These are phyloP conservation scores for Flaveria brownii DNA, from an alignment of 129 eudicot genomes.

Conservation along the genomic window DNA sequence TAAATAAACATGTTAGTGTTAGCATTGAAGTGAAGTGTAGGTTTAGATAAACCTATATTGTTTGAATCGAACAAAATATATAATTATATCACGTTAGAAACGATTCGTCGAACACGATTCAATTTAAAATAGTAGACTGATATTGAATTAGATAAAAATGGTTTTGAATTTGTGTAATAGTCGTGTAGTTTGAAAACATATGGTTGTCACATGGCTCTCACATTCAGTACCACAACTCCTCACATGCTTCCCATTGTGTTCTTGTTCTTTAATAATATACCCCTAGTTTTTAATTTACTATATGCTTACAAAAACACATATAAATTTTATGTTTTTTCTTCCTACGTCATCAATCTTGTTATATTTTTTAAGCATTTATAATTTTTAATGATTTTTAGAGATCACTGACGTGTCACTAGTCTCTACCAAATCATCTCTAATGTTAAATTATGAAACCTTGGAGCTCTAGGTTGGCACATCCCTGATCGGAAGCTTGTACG, in stretches of 20 bases:
- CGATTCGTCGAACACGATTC: neutral
- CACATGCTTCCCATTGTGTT: slow-evolving; percentile 39
- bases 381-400: too few species aligned
- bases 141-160: neutral
- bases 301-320: neutral
- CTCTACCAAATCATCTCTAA: too few species aligned
- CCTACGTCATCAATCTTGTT: neutral
- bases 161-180: neutral
- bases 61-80: neutral
- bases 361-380: neutral
- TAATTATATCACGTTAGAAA: neutral
- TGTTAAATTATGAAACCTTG: too few species aligned
- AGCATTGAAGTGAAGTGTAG: neutral
- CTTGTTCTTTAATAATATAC: slow-evolving; percentile 11
- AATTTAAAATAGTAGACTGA: neutral
- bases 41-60: neutral
- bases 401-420: too few species aligned
- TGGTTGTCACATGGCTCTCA: slow-evolving; percentile 38
- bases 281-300: neutral
- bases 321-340: neutral
- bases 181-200: slow-evolving; percentile 30
- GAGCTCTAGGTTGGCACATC: too few species aligned
- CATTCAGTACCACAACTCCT: slow-evolving; percentile 28
- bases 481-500: too few species aligned
- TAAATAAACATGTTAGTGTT: neutral